Base-by-base conservation (phyloP, 805 yeast species). In the Wickerhamomyces bovis region DNA sequence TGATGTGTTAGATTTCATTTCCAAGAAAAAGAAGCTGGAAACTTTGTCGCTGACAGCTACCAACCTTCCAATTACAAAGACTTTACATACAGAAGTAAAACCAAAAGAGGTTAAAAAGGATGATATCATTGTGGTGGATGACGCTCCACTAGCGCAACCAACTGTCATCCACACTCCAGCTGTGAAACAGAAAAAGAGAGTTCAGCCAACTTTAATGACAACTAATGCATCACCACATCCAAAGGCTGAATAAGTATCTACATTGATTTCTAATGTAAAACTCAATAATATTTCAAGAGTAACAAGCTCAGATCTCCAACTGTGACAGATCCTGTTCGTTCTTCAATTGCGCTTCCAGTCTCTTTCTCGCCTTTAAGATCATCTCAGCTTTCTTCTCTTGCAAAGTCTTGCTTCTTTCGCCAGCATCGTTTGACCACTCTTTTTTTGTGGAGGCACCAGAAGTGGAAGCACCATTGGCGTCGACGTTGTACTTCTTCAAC, bases 351-450 rank as follows among this genome's bases (percentile, higher is more conserved):
- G 62, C 49, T 46, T 68, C 77, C 62, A 88, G 68, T 60, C 83
- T 75, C 53, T 71, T 65, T 53, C 89, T 75, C 1, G 89, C 88
- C 46, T 72, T 69, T 59, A 77, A 61, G 38, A 84, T 73, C 82
- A 85, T 74, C 42, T 76, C 76, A 46, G 73, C 72, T 45, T 76
- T 77, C 62, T 76, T 79, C 45, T 68, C 68, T 39, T 70, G 71
- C 44, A 80, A 66, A 30, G 66, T 66, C 43, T 58, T 60, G 43
- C 72, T 71, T 46, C 81, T 71, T 49, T 67, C 70, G 41, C 66
- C 69, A 31, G 73, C 67, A 31, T 68, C 60, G 51, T 61, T 56
- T 48, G 70, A 59, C 83, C 83, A 71, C 44, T 61, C 58, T 48
- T 44, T 52, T 41, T 62, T 63, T 10, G 26, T 43, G 35, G 52